Evolutionary conservation across 2,329 filamentous ascomycete genomes (phyloP).

Genomic region (Apiospora hydei): DNA sequence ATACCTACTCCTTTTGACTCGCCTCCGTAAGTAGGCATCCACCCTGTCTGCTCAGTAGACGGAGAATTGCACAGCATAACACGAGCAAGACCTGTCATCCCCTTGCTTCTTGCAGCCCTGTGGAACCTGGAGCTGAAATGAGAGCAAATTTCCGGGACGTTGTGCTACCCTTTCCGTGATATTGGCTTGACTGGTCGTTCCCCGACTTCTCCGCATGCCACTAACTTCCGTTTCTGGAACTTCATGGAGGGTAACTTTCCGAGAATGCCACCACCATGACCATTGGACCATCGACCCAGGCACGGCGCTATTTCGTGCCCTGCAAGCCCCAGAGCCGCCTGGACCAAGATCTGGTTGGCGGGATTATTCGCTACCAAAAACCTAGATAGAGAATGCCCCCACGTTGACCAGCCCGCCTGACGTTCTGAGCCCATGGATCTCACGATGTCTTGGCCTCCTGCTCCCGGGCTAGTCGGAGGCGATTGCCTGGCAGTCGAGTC

Average conservation of each 20-base stretch:
- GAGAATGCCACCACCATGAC: slow-evolving; percentile 12
- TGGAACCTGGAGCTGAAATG: slow-evolving; percentile 10
- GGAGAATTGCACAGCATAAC: background rate
- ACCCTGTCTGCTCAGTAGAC: background rate
- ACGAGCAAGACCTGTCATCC: slow-evolving; percentile 1
- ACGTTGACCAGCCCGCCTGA: background rate
- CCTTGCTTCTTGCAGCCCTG: background rate
- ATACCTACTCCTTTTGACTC: background rate
- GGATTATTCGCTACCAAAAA: slow-evolving; percentile 23
- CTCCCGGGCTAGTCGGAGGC: background rate
- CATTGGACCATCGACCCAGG: slow-evolving; percentile 1
- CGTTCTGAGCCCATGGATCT: slow-evolving; percentile 7
- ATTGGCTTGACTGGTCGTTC: background rate
- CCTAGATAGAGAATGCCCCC: slow-evolving; percentile 1
- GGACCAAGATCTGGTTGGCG: slow-evolving; percentile 17
- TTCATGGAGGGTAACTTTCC: slow-evolving; percentile 22
- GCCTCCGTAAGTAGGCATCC: background rate
- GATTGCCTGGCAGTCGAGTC: background rate
- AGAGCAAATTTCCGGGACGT: slow-evolving; percentile 16
- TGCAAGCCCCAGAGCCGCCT: slow-evolving; percentile 8
- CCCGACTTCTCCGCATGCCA: slow-evolving; percentile 19
- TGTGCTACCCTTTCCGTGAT: slow-evolving; percentile 3
- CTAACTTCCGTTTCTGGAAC: slow-evolving; percentile 21
- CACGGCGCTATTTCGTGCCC: background rate
- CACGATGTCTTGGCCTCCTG: slow-evolving; percentile 4